Conservation (phyloP, 2,329 filamentous ascomycete genomes). For the Cladosporium cucumerinum region DNA sequence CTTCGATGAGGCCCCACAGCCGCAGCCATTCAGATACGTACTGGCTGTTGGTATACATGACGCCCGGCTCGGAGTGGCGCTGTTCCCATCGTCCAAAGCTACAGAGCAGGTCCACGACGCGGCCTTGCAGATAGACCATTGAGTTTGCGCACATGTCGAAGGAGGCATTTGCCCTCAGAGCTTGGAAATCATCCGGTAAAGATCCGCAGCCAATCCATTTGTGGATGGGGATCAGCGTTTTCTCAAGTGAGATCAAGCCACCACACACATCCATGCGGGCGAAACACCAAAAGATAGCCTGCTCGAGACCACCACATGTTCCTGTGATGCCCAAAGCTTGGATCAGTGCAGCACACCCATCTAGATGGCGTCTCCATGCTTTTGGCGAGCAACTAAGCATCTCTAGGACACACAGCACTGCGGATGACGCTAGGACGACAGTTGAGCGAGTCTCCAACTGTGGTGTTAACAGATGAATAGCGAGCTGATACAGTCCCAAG, state of each 20-base stretch:
- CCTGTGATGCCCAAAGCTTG: slow-evolving; percentile 52
- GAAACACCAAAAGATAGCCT: slow-evolving; percentile 59
- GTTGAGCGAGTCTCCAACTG: slow-evolving; percentile 45
- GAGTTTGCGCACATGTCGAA: slow-evolving; percentile 60
- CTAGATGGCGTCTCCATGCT: slow-evolving; percentile 55
- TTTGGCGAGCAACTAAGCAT: slow-evolving; percentile 49
- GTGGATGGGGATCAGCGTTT: slow-evolving; percentile 48
- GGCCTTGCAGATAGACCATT: slow-evolving; percentile 55
- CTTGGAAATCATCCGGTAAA: slow-evolving; percentile 37
- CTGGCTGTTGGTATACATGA: slow-evolving; percentile 27
- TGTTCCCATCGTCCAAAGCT: slow-evolving; percentile 31
- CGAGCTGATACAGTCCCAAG: slow-evolving; percentile 53
- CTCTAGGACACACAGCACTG: slow-evolving; percentile 48
- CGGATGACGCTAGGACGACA: slow-evolving; percentile 46
- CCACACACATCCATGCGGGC: slow-evolving; percentile 57
- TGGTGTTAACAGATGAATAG: slow-evolving; percentile 45
- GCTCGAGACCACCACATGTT: slow-evolving; percentile 49
- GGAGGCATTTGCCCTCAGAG: slow-evolving; percentile 31
- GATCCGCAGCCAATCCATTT: slow-evolving; percentile 47
- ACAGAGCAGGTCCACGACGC: slow-evolving; percentile 38
- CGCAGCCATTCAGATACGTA: slow-evolving; percentile 28
- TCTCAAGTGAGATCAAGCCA: slow-evolving; percentile 53
- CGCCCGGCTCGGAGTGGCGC: slow-evolving; percentile 24
- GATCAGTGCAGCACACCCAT: slow-evolving; percentile 55
- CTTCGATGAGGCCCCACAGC: slow-evolving; percentile 34